A percentile compares a stretch with the other conserved stretches of the same genome.
Evolutionary conservation across 225 moss, liverwort and hornwort species (phyloP).

Genomic region (Physcomitrellopsis africana): DNA sequence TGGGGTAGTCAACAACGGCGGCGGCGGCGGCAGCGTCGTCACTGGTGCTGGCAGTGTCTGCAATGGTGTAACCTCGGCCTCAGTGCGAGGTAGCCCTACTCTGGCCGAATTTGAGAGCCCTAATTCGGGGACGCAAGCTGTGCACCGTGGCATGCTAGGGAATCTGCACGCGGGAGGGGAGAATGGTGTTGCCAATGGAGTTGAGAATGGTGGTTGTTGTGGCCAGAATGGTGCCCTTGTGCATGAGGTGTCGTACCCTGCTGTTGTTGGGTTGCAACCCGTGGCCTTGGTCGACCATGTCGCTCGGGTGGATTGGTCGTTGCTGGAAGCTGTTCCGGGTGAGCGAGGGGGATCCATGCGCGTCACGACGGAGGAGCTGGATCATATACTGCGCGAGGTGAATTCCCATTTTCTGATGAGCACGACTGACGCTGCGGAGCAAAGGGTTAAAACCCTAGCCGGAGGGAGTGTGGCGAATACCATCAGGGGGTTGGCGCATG

Average conservation of each 20-base stretch:
- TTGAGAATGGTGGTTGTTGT: constrained; percentile 7
- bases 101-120: constrained; percentile 30
- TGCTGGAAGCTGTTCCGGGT: constrained; percentile 76
- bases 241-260: constrained; percentile 19
- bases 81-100: neutral
- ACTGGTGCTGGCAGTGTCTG: constrained; percentile 9
- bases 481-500: constrained; percentile 74
- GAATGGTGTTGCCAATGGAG: neutral
- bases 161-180: constrained; percentile 16
- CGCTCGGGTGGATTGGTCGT: constrained; percentile 77
- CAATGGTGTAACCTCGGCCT: constrained; percentile 23
- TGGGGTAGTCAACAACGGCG: constrained; percentile 6
- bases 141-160: constrained; percentile 22
- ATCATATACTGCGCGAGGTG: constrained; percentile 72
- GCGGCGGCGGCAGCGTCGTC: neutral
- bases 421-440: constrained; percentile 36
- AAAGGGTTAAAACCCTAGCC: constrained; percentile 74
- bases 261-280: constrained; percentile 84
- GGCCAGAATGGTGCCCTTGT: neutral
- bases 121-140: constrained; percentile 13
- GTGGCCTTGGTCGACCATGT: constrained; percentile 93
- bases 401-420: constrained; percentile 54
- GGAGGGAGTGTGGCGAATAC: constrained; percentile 94
- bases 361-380: constrained; percentile 73
- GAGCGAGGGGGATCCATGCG: constrained; percentile 90